Base-by-base conservation (phyloP, 2,329 filamentous ascomycete species). In the Lachnellula arida region DNA sequence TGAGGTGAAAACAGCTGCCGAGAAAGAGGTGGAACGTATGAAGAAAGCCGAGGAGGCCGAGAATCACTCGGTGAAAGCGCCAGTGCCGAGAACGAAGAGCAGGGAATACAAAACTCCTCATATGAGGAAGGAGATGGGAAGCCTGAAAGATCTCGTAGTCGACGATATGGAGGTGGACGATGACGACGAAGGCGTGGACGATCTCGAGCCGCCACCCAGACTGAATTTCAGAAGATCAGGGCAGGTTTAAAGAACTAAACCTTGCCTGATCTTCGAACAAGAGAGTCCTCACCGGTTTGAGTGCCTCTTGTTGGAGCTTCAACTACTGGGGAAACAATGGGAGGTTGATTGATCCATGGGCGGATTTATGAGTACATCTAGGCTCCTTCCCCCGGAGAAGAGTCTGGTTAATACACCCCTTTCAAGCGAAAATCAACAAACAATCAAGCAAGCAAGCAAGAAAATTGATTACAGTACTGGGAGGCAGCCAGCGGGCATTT, bases 1-100 rank as follows among this genome's bases (percentile, higher is more conserved):
- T 0, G 79, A 86, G 54, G 84, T 91, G 1, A 76, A 85, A 50
- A 79, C 81, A 34, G 74, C 39, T 6, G 65, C 67, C 0, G 58
- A 61, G 40, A 66, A 63, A 53, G 64, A 69, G 46, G 51, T 66
- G 5, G 64, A 63, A 37, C 59, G 34, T 25, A 39, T 65, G 23
- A 60, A 60, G 37, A 56, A 35, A n/a, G 28, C 28, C 28, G 61
- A 65, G 44, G 58, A 62, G 54, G 53, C 49, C 7, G 35, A 49
- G 28, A 47, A 47, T 9, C 51, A 17, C n/a, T 17, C 56, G 14
- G 37, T 22, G 8, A 49, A 42, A 14, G 46, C 22, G 5, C 46
- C 23, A 8, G n/a, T 23, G 40, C 35, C 32, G 11, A 34, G 49
- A 37, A 46, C 17, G 12, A 53, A 54, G 19, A 39, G 46, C 17